phyloP scores from a whole-genome alignment of 352 stramenopile genomes.

The Globisporangium parvum region DNA sequence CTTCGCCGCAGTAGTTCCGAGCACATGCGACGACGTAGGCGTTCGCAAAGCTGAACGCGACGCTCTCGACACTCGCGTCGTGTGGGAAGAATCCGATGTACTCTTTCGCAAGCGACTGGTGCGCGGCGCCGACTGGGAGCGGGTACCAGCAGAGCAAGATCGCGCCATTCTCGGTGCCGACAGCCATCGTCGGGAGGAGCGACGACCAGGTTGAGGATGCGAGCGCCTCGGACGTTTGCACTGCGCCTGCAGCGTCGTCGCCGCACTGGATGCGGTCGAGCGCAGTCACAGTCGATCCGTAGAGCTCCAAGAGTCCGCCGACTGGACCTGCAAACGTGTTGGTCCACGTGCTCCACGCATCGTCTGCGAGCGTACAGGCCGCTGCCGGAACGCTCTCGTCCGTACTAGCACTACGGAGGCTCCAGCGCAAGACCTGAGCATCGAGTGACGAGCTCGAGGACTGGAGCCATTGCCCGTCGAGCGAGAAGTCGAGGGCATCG shows the following conservation, averaged over 20 bases:
- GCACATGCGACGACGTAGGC: constrained; percentile 46
- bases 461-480: constrained; percentile 53
- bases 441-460: constrained; percentile 48
- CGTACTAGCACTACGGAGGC: constrained; percentile 16
- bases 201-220: constrained; percentile 29
- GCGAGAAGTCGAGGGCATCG: constrained; percentile 60
- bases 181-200: constrained; percentile 34
- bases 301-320: constrained; percentile 36
- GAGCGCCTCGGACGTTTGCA: neutral
- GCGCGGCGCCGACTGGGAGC: constrained; percentile 28
- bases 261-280: constrained; percentile 39
- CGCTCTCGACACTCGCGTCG: constrained; percentile 30
- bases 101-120: constrained; percentile 42
- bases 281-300: constrained; percentile 19
- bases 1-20: constrained; percentile 23
- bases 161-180: constrained; percentile 41
- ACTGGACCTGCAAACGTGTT: constrained; percentile 48
- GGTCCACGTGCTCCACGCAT: constrained; percentile 48
- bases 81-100: constrained; percentile 44
- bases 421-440: constrained; percentile 67
- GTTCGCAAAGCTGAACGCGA: constrained; percentile 52
- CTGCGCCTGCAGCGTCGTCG: neutral
- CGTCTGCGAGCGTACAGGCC: constrained; percentile 23
- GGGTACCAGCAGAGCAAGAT: constrained; percentile 73
- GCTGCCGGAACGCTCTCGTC: neutral